phyloP scores from a whole-genome alignment of 805 yeast species.

The Lachancea kluyveri region DNA sequence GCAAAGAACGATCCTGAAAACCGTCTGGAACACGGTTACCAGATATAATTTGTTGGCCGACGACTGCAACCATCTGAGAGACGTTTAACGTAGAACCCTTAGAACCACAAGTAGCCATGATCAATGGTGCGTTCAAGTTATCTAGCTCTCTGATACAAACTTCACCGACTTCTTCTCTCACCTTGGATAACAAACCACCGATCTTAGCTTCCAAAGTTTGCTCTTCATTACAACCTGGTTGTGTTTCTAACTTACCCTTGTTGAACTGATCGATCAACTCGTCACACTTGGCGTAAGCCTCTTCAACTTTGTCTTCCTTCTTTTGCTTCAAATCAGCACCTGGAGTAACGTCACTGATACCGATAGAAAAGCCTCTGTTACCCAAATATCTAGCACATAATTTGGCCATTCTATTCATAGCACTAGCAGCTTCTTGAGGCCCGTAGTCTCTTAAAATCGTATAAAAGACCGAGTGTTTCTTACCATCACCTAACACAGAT shows the following conservation, averaged over 20 bases:
- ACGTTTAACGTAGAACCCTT: slow-evolving; percentile 97
- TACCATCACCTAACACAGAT: slow-evolving; percentile 94
- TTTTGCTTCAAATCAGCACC: slow-evolving; percentile 65
- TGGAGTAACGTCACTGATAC: slow-evolving; percentile 96
- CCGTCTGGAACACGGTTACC: slow-evolving; percentile 99
- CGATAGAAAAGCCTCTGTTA: slow-evolving; percentile 93
- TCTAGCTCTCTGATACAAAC: slow-evolving; percentile 92
- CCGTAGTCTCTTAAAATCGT: slow-evolving; percentile 94
- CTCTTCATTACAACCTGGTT: slow-evolving; percentile 98
- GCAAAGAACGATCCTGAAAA: slow-evolving; percentile 97
- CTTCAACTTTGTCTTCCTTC: slow-evolving; percentile 85
- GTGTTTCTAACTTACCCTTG: slow-evolving; percentile 88
- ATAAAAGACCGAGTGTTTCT: slow-evolving; percentile 92
- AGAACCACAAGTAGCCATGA: slow-evolving; percentile 99
- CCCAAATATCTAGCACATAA: slow-evolving; percentile 93
- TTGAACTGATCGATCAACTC: slow-evolving; percentile 74
- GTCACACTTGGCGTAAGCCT: slow-evolving; percentile 87
- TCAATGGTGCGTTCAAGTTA: slow-evolving; percentile 87
- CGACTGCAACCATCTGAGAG: slow-evolving; percentile 99
- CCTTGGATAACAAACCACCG: slow-evolving; percentile 92
- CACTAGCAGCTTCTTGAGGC: slow-evolving; percentile 89
- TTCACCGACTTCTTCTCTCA: slow-evolving; percentile 98
- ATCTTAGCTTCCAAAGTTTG: slow-evolving; percentile 97
- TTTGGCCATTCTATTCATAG: slow-evolving; percentile 99
- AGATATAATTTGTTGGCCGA: slow-evolving; percentile 96